A percentile compares a stretch with the other conserved stretches of the same genome.
Evolutionary conservation across 352 stramenopile genomes (phyloP).

Genomic region (Phytopythium kandeliae): DNA sequence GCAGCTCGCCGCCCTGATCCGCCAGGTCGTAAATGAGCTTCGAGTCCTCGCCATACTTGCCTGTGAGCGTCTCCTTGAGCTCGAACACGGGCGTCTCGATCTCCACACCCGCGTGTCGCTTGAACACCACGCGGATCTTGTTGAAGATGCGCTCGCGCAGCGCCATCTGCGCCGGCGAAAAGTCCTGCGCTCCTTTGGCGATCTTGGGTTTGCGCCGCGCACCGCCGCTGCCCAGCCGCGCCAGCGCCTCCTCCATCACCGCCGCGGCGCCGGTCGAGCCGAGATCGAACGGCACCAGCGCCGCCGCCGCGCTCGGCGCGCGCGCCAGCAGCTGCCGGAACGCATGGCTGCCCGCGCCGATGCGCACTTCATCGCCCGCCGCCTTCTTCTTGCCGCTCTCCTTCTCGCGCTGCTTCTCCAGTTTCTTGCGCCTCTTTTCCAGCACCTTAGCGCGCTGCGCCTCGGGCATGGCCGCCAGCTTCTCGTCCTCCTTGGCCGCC

Average conservation of each 20-base stretch:
- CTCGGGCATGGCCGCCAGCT: slow-evolving; percentile 71
- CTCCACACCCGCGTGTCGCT: slow-evolving; percentile 96
- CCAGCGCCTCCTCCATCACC: slow-evolving; percentile 64
- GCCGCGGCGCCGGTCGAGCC: slow-evolving; percentile 27
- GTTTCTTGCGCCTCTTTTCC: slow-evolving; percentile 81
- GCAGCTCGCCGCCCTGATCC: slow-evolving; percentile 95
- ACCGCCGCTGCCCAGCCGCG: slow-evolving; percentile 60
- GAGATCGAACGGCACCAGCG: slow-evolving; percentile 58
- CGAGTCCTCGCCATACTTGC: slow-evolving; percentile 98
- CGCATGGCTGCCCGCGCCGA: slow-evolving; percentile 57
- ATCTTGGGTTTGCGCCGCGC: slow-evolving; percentile 84
- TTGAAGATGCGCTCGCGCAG: slow-evolving; percentile 96
- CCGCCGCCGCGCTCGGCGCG: slow-evolving; percentile 8
- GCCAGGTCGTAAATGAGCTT: slow-evolving; percentile 99
- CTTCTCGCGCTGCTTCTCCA: slow-evolving; percentile 82
- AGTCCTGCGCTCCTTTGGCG: slow-evolving; percentile 94
- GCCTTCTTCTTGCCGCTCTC: slow-evolving; percentile 69
- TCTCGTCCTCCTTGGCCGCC: slow-evolving; percentile 77
- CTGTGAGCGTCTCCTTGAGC: slow-evolving; percentile 97
- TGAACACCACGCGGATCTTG: slow-evolving; percentile 97
- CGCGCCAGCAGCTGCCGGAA: slow-evolving; percentile 48
- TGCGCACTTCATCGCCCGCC: slow-evolving; percentile 57
- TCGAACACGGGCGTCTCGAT: slow-evolving; percentile 99
- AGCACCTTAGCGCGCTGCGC: slow-evolving; percentile 68
- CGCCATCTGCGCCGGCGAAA: slow-evolving; percentile 94